Evolutionary conservation across 768 basidiomycete species (phyloP).

Genomic region (Roridomyces roridus): DNA sequence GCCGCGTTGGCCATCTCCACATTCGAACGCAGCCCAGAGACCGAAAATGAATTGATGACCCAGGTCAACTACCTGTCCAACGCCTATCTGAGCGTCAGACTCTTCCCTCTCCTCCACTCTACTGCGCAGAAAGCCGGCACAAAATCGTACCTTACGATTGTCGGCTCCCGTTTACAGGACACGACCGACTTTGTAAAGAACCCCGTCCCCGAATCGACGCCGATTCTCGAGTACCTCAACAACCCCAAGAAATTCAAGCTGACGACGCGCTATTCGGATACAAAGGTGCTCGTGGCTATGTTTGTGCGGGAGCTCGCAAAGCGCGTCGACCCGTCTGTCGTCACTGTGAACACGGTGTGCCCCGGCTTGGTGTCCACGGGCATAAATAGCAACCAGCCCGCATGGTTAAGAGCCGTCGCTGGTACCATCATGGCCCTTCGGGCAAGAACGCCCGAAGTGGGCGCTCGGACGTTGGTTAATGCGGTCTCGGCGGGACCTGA

Average conservation of each 20-base stretch:
- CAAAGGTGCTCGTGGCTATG: conserved; percentile 24
- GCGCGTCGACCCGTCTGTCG: conserved; percentile 19
- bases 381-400: conserved; percentile 10
- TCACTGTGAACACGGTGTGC: conserved; percentile 28
- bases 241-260: conserved; percentile 5
- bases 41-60: too few species aligned
- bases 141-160: conserved; percentile 18
- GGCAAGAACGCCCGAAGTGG: conserved; percentile 21
- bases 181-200: conserved; percentile 1
- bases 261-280: conserved; percentile 20
- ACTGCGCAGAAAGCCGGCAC: conserved; percentile 9
- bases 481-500: conserved; percentile 21
- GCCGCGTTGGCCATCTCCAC: too few species aligned
- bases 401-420: not conserved
- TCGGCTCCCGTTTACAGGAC: conserved; percentile 13
- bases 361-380: conserved; percentile 25
- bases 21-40: too few species aligned
- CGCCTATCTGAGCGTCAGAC: conserved; percentile 22
- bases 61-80: conserved; percentile 29
- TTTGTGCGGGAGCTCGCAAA: conserved; percentile 20
- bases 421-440: not conserved
- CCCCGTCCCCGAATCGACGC: conserved; percentile 18
- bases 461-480: conserved; percentile 18
- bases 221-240: conserved; percentile 20
- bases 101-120: conserved; percentile 26